Evolutionary conservation across 208 protist species (phyloP).

Genomic region (Trypanosoma brucei): DNA sequence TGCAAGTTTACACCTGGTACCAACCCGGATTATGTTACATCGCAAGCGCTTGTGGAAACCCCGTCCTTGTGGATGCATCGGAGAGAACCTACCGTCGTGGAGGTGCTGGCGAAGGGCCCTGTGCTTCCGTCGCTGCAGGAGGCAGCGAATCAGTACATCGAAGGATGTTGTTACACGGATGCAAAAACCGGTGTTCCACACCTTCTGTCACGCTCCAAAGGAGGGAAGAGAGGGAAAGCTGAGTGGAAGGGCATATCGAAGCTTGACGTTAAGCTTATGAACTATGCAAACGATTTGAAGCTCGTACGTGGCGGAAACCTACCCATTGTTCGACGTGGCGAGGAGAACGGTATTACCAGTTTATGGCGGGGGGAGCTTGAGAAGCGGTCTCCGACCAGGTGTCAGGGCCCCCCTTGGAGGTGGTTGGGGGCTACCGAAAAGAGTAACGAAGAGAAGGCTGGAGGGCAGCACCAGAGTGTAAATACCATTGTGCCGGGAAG

Average conservation of each 20-base stretch:
- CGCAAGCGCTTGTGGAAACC: background rate
- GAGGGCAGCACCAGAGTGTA: too few relatives aligned
- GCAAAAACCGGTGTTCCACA: background rate
- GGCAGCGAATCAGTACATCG: conserved; percentile 22
- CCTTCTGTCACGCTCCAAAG: background rate
- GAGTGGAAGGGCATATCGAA: conserved; percentile 56
- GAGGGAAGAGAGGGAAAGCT: conserved; percentile 17
- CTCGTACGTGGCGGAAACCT: conserved; percentile 17
- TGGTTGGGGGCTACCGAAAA: background rate
- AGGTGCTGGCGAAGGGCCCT: conserved; percentile 25
- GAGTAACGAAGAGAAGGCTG: background rate
- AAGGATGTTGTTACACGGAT: conserved; percentile 5
- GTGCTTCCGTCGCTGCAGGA: conserved; percentile 29
- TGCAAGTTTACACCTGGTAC: conserved; percentile 9
- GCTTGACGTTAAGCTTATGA: conserved; percentile 44
- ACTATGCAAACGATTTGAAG: conserved; percentile 47
- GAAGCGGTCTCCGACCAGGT: background rate
- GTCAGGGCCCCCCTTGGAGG: too few relatives aligned
- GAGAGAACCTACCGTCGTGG: conserved; percentile 24
- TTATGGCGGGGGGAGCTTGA: conserved; percentile 43
- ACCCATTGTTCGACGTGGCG: conserved; percentile 19
- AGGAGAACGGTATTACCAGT: conserved; percentile 50
- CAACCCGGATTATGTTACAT: background rate
- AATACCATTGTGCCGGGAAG: background rate
- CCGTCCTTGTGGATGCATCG: conserved; percentile 38